Evolutionary conservation across 2,329 filamentous ascomycete genomes (phyloP), one percentile per base, ranked within the genome.

Genomic region (Fusarium sp.): DNA sequence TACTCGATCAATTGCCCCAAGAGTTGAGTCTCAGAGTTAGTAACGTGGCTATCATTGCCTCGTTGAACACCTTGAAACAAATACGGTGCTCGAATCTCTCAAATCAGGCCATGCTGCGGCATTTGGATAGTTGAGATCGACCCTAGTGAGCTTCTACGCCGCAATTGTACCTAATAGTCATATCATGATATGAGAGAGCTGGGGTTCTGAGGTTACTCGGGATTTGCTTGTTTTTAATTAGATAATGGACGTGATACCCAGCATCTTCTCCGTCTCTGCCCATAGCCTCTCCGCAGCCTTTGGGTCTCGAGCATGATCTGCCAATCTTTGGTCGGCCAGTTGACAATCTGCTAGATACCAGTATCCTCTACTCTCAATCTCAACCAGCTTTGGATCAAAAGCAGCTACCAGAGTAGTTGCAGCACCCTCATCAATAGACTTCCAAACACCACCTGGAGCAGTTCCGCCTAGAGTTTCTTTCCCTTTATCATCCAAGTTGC

Each of bases 281-380:
- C 73, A 75, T 1, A 75, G 47, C 27, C 55, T 59, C 51, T 66
- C 57, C 1, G 69, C 71, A 7, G 16, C 43, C 30, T 43, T 52
- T 1, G 39, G 3, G 7, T 71, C 59, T 9, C 7, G 50, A 6
- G 63, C 70, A 60, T 70, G 53, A 3, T 27, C 10, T 1, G 52
- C 55, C 31, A 63, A 11, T 23, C 40, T 66, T 23, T 66, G 59
- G 10, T 55, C 31, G 3, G 44, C 59, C 2, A 56, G 28, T 31
- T 73, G 68, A 27, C 68, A 73, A n/a, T 72, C 54, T 13, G 64
- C 55, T 15, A 73, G 27, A 39, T 67, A 73, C 39, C 27, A 61
- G 9, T 39, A 50, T 15, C 8, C 23, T 13, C 15, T 59, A 9
- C 30, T n/a, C 3, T 44, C 43, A 36, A 6, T 16, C 6, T 59